These are phyloP conservation scores for Lipomyces sp. DNA, from an alignment of 805 yeast species.

Conservation along the genomic window DNA sequence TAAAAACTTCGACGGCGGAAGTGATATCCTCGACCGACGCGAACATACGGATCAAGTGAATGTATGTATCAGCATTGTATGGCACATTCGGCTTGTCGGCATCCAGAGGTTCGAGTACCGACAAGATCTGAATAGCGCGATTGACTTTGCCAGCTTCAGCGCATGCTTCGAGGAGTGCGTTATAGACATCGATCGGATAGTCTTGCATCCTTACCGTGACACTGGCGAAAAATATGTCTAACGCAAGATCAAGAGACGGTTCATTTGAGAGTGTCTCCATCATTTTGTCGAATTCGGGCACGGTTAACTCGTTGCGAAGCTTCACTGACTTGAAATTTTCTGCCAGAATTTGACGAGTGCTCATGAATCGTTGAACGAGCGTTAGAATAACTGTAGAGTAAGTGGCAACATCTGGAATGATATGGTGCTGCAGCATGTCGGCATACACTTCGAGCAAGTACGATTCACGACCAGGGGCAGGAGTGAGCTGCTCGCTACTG, in stretches of 20 bases:
- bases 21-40: slow-evolving; percentile 36
- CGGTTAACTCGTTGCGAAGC: slow-evolving; percentile 9
- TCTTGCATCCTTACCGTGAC: slow-evolving; percentile 36
- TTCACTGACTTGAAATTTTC: slow-evolving; percentile 17
- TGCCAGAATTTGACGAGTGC: slow-evolving; percentile 1
- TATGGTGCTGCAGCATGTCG: slow-evolving; percentile 26
- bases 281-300: slow-evolving; percentile 15
- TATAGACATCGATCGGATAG: slow-evolving; percentile 37
- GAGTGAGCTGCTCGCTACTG: background rate
- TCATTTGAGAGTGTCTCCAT: slow-evolving; percentile 18
- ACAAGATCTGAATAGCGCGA: slow-evolving; percentile 7
- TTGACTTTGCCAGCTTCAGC: slow-evolving; percentile 26
- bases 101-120: slow-evolving; percentile 17
- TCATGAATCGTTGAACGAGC: slow-evolving; percentile 21
- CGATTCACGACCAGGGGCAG: slow-evolving; percentile 7
- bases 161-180: slow-evolving; percentile 35
- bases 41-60: slow-evolving; percentile 37
- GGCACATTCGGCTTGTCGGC: slow-evolving; percentile 10
- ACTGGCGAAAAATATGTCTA: slow-evolving; percentile 44
- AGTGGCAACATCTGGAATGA: slow-evolving; percentile 29
- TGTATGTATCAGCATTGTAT: slow-evolving; percentile 34
- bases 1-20: slow-evolving; percentile 37
- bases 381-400: slow-evolving; percentile 29
- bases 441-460: slow-evolving; percentile 21
- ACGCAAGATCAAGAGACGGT: slow-evolving; percentile 40